Conservation (phyloP, 2,329 filamentous ascomycete genomes). For the Tolypocladium ovalisporum region DNA sequence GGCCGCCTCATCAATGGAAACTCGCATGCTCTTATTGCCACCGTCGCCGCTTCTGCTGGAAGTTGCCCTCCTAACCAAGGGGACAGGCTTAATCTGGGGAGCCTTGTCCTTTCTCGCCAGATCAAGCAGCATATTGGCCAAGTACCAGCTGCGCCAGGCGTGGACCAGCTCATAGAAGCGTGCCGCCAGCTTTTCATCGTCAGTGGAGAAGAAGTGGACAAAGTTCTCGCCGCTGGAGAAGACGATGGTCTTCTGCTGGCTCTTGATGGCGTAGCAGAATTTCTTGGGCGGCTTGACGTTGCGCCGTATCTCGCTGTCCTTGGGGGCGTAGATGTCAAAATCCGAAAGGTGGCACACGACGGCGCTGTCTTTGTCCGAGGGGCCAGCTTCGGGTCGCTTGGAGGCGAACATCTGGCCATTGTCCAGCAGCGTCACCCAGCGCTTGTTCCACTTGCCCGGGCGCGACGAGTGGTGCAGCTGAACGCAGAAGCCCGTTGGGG, state of each 20-base stretch:
- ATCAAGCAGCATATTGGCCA: conserved; percentile 57
- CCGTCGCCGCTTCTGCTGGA: conserved; percentile 2
- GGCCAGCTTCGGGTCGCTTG: conserved; percentile 55
- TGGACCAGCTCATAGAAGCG: conserved; percentile 64
- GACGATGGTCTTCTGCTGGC: conserved; percentile 76
- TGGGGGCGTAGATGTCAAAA: conserved; percentile 82
- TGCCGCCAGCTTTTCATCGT: conserved; percentile 56
- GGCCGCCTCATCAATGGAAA: conserved; percentile 14
- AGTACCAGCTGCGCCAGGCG: conserved; percentile 83
- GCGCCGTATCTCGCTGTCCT: conserved; percentile 53
- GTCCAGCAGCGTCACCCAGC: conserved; percentile 60
- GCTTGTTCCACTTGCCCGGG: conserved; percentile 81
- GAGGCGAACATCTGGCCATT: conserved; percentile 63
- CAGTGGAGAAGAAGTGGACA: conserved; percentile 83
- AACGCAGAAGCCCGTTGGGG: conserved; percentile 56
- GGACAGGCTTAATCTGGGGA: conserved; percentile 4
- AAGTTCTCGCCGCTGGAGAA: conserved; percentile 78
- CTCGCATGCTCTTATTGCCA: conserved; percentile 25
- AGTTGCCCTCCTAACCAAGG: not conserved
- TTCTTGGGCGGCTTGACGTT: conserved; percentile 75
- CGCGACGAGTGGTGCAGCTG: conserved; percentile 72
- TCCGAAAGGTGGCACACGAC: conserved; percentile 80
- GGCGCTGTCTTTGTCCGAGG: conserved; percentile 52
- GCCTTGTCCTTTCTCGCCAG: conserved; percentile 27
- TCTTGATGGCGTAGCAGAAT: conserved; percentile 80